Base-by-base conservation (phyloP, 2,329 filamentous ascomycete species). In the Sporothrix sp. region DNA sequence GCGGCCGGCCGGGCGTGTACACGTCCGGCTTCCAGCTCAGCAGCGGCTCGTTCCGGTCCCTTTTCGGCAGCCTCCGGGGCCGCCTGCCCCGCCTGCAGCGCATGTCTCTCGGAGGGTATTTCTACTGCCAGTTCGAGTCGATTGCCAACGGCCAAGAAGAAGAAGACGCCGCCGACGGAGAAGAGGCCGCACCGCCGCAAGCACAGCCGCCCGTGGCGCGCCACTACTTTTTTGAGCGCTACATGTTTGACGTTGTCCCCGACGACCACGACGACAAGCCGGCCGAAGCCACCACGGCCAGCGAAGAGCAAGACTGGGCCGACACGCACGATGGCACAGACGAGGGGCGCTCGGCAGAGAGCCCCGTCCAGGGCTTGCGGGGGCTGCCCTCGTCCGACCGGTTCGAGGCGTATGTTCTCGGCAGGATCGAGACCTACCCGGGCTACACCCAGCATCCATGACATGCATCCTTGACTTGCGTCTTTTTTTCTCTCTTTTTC, bases 61-160 rank as follows among this genome's bases (percentile, higher is more conserved):
- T 76, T 5, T 71, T 75, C 56, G 61, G 63, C 3, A 62, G 65
- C 14, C 59, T 75, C 33, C 66, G 63, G 16, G 58, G 59, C 10
- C 57, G 58, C 3, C 59, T 71, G 52, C 60, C 67, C 4, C 59
- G 61, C 28, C 62, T 74, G 33, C 62, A 70, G 55, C 65, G 66
- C 18, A 62, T 74, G 48, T 68, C 71, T 47, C 61, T 74, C 44
- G 69, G 73, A 52, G 72, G 72, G 4, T 69, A 72, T 46, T 68
- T 71, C 40, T 66, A 69, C 54, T 70, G 68, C 40, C 67, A 68
- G 21, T 25, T 23, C 11, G 46, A 40, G 37, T 13, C 53, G 30
- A 13, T 45, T 16, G 43, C 30, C 23, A 13, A 25, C 13, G 20
- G 4, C 4, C 18, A 18, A 20, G n/a, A n/a, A 4, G 23, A 4